phyloP scores from a whole-genome alignment of 805 yeast genomes.

The Yarrowia bubula region DNA sequence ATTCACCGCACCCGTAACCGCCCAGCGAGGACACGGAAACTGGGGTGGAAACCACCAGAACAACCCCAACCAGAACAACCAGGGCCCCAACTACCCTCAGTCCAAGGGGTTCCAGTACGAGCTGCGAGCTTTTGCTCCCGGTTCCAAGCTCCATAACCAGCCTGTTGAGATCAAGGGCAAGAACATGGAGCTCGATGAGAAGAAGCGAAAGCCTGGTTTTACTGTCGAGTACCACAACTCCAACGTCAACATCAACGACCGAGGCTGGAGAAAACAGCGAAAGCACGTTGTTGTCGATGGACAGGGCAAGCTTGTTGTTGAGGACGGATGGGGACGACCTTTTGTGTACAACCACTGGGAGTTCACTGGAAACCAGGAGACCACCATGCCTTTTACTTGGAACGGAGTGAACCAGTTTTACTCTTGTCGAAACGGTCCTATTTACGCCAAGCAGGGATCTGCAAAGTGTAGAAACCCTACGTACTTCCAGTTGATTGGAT shows the following conservation, averaged over 20 bases:
- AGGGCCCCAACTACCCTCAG: background rate
- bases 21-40: conserved; percentile 1
- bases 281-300: conserved; percentile 5
- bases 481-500: conserved; percentile 17
- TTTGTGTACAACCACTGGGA: conserved; percentile 3
- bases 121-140: conserved; percentile 7
- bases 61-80: background rate
- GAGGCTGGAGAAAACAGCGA: conserved; percentile 3
- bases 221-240: conserved; percentile 20
- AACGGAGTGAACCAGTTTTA: background rate
- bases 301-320: background rate
- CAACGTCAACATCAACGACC: conserved; percentile 14
- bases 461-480: conserved; percentile 1
- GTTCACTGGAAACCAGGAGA: conserved; percentile 19
- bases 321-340: conserved; percentile 22
- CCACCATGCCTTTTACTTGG: conserved; percentile 4
- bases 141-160: background rate
- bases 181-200: background rate
- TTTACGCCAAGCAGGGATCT: conserved; percentile 1
- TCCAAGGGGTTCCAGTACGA: conserved; percentile 19
- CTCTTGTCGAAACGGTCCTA: background rate
- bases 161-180: conserved; percentile 7
- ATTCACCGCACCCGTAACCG: conserved; percentile 13
- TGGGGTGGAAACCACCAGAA: background rate
- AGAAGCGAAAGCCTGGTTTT: background rate